Evolutionary conservation across 2,329 filamentous ascomycete species (phyloP).

Genomic region (Acarospora socialis): DNA sequence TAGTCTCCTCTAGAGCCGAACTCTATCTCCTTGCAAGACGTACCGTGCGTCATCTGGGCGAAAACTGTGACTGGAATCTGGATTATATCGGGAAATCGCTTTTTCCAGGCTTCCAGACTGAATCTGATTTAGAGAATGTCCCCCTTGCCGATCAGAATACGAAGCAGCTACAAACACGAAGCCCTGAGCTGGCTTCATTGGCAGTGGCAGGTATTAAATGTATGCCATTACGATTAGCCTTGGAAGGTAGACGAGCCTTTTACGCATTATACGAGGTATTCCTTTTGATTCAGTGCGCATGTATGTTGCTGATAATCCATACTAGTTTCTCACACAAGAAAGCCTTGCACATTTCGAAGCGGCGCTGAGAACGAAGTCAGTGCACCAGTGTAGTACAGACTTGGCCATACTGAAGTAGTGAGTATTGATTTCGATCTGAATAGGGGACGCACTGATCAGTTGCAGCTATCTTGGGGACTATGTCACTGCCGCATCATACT

Average conservation of each 20-base stretch:
- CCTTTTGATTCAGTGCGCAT: no score
- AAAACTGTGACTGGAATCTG: constrained; percentile 57
- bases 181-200: no score
- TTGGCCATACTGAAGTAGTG: constrained; percentile 72
- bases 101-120: constrained; percentile 22
- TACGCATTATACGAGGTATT: no score
- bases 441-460: background rate
- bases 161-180: no score
- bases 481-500: constrained; percentile 57
- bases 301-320: no score
- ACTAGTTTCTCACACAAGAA: no score
- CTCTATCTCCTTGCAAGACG: constrained; percentile 67
- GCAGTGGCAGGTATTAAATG: no score
- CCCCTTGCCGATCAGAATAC: no score
- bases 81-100: constrained; percentile 52
- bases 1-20: constrained; percentile 71
- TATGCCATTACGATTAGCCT: no score
- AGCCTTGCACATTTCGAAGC: no score
- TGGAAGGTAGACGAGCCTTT: no score
- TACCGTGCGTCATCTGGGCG: constrained; percentile 60
- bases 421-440: no score
- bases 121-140: constrained; percentile 23
- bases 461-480: constrained; percentile 46
- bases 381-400: constrained; percentile 65
- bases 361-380: constrained; percentile 60